Evolutionary conservation across 768 basidiomycete species (phyloP), one percentile per base, ranked within the genome.

Genomic region (Infundibulicybe gibba): DNA sequence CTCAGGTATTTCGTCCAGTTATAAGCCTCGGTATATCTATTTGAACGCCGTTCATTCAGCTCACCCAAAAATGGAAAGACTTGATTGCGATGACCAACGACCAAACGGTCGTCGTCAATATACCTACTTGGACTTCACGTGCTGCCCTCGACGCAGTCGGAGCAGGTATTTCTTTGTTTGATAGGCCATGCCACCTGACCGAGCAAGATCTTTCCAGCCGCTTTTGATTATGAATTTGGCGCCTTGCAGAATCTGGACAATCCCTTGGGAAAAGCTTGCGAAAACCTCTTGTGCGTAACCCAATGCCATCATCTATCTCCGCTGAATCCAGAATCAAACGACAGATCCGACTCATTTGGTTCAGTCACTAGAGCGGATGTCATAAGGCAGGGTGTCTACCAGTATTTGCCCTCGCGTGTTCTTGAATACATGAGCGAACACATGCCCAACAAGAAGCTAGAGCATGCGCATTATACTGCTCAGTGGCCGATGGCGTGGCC

Each of bases 101-200:
- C 31, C 58, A 61, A 16, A 60, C 65, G 15, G 54, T 52, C 11
- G 58, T 69, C 5, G 47, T 72, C 10, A 61, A 75, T 53, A 51
- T 71, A 12, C 59, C 68, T 13, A 45, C 50, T 12, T 72, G 71
- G 70, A 48, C 58, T n/a, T 71, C 75, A 20, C 71, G 72, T 3
- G 72, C 71, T 2, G 71, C 75, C 6, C 51, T 80, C 44, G 79
- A 79, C 60, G 70, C 75, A 12, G 73, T 80, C 45, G 79, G 75
- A 6, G 64, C 70, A 58, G 75, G 77, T 75, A 58, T 6, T 38
- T 14, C 54, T 33, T 30, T 5, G 20, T 19, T 16, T 10, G 17
- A 32, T 10, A 9, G 10, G 3, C 2, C 25, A n/a, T 32, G 2
- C 12, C n/a, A 19, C 9, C 32, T 20, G 20, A 21, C n/a, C 14